Evolutionary conservation across 352 stramenopile species (phyloP).

Genomic region (Phytophthora pseudosyringae): DNA sequence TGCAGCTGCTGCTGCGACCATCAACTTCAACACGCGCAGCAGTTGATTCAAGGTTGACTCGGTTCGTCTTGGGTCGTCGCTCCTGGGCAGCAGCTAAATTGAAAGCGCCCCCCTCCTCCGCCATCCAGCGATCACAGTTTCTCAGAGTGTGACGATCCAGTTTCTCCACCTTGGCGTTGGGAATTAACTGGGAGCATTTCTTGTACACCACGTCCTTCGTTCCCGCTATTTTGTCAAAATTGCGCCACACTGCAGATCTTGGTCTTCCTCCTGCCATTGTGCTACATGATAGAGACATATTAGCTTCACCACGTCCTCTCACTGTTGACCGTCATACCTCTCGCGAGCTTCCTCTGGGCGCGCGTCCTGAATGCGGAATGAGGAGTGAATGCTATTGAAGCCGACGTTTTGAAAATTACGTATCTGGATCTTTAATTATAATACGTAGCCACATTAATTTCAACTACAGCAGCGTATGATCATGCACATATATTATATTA

Average conservation of each 20-base stretch:
- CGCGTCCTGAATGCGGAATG: too few species aligned
- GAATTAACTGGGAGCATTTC: conserved; percentile 4
- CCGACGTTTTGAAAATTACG: too few species aligned
- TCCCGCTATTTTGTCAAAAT: not conserved
- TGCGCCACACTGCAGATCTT: not conserved
- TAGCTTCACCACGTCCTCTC: not conserved
- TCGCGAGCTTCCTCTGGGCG: too few species aligned
- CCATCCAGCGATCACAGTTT: not conserved
- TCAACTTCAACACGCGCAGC: too few species aligned
- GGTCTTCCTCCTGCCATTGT: conserved; percentile 5
- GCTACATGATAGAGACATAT: not conserved
- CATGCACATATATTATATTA: too few species aligned
- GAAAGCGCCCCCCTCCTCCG: not conserved
- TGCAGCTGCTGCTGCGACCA: too few species aligned
- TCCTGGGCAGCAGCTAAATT: not conserved
- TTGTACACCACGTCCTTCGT: conserved; percentile 7
- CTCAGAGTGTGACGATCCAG: conserved; percentile 12
- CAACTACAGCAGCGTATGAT: too few species aligned
- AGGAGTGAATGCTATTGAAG: too few species aligned
- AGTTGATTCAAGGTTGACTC: too few species aligned
- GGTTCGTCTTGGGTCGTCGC: not conserved
- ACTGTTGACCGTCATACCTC: too few species aligned
- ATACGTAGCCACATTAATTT: too few species aligned
- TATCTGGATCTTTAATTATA: too few species aligned
- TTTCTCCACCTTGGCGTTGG: conserved; percentile 13